Evolutionary conservation across 768 basidiomycete species (phyloP).

Genomic region (Termitomyces sp.): DNA sequence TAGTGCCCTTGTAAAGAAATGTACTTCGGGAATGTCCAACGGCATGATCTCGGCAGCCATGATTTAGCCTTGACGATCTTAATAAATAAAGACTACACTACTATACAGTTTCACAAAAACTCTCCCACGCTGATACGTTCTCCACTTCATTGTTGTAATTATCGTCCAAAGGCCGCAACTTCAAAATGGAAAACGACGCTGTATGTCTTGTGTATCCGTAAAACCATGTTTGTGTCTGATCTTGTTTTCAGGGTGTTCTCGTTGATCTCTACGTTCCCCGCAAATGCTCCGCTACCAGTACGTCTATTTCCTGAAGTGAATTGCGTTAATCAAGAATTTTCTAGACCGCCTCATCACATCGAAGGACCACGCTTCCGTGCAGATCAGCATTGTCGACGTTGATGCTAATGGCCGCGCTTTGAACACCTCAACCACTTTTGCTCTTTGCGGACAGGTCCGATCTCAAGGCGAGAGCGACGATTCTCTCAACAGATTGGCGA

Average conservation of each 20-base stretch:
- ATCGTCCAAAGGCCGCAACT: slow-evolving; percentile 14
- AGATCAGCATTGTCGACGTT: slow-evolving; percentile 92
- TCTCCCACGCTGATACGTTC: slow-evolving; percentile 28
- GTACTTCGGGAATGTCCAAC: neutral
- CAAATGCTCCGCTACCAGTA: slow-evolving; percentile 97
- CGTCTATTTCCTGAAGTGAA: slow-evolving; percentile 26
- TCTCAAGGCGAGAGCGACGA: slow-evolving; percentile 96
- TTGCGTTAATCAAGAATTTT: slow-evolving; percentile 5
- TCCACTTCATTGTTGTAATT: slow-evolving; percentile 16
- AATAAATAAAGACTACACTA: slow-evolving; percentile 7
- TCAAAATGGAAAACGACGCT: slow-evolving; percentile 85
- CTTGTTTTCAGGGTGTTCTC: slow-evolving; percentile 73
- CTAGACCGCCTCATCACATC: slow-evolving; percentile 96
- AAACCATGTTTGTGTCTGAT: neutral
- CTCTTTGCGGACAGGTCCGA: slow-evolving; percentile 90
- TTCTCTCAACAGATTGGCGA: slow-evolving; percentile 92
- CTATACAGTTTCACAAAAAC: slow-evolving; percentile 31
- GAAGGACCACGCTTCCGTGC: slow-evolving; percentile 98
- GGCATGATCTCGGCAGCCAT: slow-evolving; percentile 1
- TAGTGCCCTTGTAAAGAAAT: neutral
- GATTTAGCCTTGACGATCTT: neutral
- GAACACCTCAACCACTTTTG: slow-evolving; percentile 82
- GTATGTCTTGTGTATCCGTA: slow-evolving; percentile 35
- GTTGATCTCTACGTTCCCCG: slow-evolving; percentile 99
- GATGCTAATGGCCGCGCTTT: slow-evolving; percentile 82